A percentile compares a stretch with the other conserved stretches of the same genome.
Evolutionary conservation across 176 grass and related monocot genomes (phyloP).

Genomic region (Bothriochloa decipiens): DNA sequence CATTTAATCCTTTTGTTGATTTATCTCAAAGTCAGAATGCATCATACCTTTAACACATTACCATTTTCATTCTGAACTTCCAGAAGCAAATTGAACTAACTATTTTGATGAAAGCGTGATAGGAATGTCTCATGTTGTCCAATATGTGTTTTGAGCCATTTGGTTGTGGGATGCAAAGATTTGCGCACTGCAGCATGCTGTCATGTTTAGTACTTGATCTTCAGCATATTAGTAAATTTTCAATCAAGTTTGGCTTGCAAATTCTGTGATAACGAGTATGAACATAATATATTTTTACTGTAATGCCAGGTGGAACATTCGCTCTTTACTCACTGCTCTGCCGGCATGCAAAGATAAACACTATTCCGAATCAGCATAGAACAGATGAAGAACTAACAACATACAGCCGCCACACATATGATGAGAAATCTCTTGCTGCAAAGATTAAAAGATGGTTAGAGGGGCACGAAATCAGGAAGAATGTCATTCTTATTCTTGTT

Average conservation of each 20-base stretch:
- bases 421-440: conserved; percentile 71
- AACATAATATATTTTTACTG: conserved; percentile 33
- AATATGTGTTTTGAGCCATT: neutral
- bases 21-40: conserved; percentile 12
- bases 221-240: conserved; percentile 9
- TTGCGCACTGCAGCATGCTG: neutral
- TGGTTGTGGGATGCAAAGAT: neutral
- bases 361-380: conserved; percentile 84
- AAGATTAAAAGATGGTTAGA: conserved; percentile 82
- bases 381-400: conserved; percentile 83
- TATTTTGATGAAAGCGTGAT: neutral
- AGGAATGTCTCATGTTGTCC: neutral
- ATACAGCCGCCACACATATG: conserved; percentile 67
- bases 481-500: conserved; percentile 72
- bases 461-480: conserved; percentile 58
- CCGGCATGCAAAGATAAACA: conserved; percentile 78
- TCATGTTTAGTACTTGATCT: neutral
- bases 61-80: neutral
- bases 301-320: conserved; percentile 78
- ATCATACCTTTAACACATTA: neutral
- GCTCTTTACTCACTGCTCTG: conserved; percentile 91
- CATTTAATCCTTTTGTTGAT: neutral
- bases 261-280: conserved; percentile 4
- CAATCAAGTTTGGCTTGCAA: neutral
- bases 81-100: neutral